Evolutionary conservation across 129 eudicot genomes (phyloP).

Genomic region (Apium graveolens): DNA sequence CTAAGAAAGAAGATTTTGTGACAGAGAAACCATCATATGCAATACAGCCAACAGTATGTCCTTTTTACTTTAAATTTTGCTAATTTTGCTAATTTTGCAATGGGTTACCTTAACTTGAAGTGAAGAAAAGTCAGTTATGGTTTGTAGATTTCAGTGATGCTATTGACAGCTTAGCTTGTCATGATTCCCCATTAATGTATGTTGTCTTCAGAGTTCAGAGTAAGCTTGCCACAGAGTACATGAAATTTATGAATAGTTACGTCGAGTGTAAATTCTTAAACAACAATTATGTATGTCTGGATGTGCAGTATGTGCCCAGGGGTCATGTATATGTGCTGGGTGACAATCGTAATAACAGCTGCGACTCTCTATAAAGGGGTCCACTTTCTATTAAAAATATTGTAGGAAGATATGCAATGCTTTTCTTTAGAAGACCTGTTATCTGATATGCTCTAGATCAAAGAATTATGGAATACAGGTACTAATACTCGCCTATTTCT

Average conservation of each 20-base stretch:
- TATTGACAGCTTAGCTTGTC: neutral
- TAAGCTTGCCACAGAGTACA: neutral
- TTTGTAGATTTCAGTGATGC: neutral
- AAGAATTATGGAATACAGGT: constrained; percentile 2
- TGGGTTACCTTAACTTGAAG: neutral
- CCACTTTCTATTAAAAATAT: constrained; percentile 1
- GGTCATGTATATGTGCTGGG: constrained; percentile 22
- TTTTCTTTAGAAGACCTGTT: constrained; percentile 9
- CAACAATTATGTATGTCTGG: neutral
- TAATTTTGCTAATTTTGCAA: neutral
- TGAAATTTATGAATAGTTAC: neutral
- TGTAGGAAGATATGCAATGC: constrained; percentile 10
- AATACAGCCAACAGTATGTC: constrained; percentile 5
- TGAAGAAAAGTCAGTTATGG: neutral
- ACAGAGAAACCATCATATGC: constrained; percentile 4
- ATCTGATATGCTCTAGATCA: neutral
- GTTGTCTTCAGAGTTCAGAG: neutral
- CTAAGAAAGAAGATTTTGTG: constrained; percentile 13
- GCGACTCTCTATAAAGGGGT: constrained; percentile 20
- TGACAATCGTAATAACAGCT: constrained; percentile 18
- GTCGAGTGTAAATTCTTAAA: neutral
- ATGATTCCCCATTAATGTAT: neutral
- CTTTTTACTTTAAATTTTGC: neutral
- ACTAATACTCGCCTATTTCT: neutral
- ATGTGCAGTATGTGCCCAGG: constrained; percentile 16